These are phyloP conservation scores for Aspergillus fumigatus DNA, from an alignment of 2,329 filamentous ascomycete species.

Conservation along the genomic window DNA sequence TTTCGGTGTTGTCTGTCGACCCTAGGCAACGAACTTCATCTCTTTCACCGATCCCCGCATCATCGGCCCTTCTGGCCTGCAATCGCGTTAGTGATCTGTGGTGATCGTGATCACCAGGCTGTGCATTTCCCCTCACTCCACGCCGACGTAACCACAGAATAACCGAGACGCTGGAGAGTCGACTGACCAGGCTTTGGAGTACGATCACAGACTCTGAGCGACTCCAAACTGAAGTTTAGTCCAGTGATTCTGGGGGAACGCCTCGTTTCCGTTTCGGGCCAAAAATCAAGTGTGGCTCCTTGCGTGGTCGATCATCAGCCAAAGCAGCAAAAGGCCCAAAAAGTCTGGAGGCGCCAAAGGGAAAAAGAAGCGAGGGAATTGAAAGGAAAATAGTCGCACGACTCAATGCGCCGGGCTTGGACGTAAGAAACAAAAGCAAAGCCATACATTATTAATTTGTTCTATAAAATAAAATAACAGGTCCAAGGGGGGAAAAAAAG, in stretches of 20 bases:
- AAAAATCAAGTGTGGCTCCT: conserved; percentile 8
- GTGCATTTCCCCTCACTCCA: not conserved
- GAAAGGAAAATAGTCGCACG: not conserved
- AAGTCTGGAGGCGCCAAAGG: not conserved
- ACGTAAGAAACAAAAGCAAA: conserved; percentile 7
- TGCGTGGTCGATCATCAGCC: conserved; percentile 21
- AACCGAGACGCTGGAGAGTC: not conserved
- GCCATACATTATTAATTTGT: not conserved
- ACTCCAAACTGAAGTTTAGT: not conserved
- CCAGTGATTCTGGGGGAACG: not conserved
- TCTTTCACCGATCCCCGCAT: conserved; percentile 2
- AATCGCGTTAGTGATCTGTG: conserved; percentile 1
- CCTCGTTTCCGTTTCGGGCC: not conserved
- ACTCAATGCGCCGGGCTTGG: conserved; percentile 8
- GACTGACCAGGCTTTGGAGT: not conserved
- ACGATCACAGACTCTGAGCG: not conserved
- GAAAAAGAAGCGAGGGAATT: not conserved
- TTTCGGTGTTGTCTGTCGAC: not conserved
- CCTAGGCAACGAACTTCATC: not conserved
- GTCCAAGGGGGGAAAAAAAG: not conserved
- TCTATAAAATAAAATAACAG: conserved; percentile 8
- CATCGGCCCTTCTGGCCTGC: conserved; percentile 16
- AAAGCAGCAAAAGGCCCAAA: conserved; percentile 12
- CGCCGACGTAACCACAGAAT: not conserved
- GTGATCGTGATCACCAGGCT: conserved; percentile 7